Evolutionary conservation across 352 stramenopile genomes (phyloP).

Genomic region (Globisporangium apiculatum): DNA sequence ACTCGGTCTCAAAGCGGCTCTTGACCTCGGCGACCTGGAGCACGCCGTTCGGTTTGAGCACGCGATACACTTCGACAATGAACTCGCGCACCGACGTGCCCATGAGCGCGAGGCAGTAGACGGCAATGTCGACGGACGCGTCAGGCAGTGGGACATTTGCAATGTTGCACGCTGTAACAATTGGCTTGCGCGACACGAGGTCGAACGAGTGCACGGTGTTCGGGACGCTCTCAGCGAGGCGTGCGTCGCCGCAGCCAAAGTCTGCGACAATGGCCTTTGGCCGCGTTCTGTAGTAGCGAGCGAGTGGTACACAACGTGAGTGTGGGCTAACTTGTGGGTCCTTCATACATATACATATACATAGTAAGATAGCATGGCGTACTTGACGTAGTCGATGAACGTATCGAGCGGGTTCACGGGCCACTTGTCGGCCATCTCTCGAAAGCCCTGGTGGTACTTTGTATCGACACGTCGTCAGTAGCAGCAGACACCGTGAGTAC

Average conservation of each 20-base stretch:
- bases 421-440: constrained; percentile 96
- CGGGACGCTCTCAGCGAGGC: constrained; percentile 84
- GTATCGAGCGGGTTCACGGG: constrained; percentile 96
- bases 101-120: constrained; percentile 99
- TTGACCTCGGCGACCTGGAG: constrained; percentile 87
- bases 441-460: constrained; percentile 96
- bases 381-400: constrained; percentile 94
- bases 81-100: constrained; percentile 96
- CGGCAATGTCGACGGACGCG: constrained; percentile 89
- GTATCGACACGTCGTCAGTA: background rate
- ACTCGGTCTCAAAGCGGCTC: constrained; percentile 71
- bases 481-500: background rate
- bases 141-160: constrained; percentile 86
- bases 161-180: constrained; percentile 97
- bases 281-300: constrained; percentile 27
- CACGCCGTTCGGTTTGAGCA: constrained; percentile 91
- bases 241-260: constrained; percentile 98
- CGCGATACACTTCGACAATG: constrained; percentile 92
- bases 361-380: constrained; percentile 9
- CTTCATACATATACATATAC: background rate
- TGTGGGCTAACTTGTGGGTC: no score
- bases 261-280: constrained; percentile 89
- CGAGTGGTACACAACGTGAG: background rate
- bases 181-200: constrained; percentile 90
- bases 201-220: constrained; percentile 97